Base-by-base conservation (phyloP, 345 rosid genomes). In the Gossypium sturtianum region DNA sequence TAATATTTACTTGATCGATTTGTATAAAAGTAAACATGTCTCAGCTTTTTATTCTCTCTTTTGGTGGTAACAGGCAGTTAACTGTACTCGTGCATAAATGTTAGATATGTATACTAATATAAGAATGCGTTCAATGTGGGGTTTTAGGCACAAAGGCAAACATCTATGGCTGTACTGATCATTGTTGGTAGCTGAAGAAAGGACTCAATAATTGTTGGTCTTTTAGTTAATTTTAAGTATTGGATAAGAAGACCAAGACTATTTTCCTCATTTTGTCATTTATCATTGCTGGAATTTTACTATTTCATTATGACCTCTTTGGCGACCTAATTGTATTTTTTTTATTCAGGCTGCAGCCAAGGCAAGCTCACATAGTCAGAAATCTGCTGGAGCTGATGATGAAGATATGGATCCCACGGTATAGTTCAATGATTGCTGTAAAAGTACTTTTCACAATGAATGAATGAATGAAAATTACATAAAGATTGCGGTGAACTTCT, bases 331-430 rank as follows among this genome's bases (percentile, higher is more conserved):
- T 16, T 17, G 25, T 45, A 34, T 57, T 56, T 64, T 64, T 47
- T 34, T 62, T 45, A 2, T 74, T 51, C 76, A 91, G 90, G 87
- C 88, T 53, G 71, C 75, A 19, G 72, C 74, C 49, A 85, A 78
- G 80, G 76, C 82, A 9, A 83, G 74, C 70, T 74, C 80, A 12
- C 86, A 80, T 53, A 72, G 53, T 76, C 80, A 79, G 82, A 88
- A 80, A 80, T 66, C 80, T 53, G 84, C 49, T n/a, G 87, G 86
- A 63, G 94, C 85, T 71, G 98, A 95, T 80, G 98, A 95, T 68
- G 99, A 95, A 9, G 97, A 95, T 58, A 93, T 93, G 96, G 99
- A 95, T 78, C 93, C 99, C 6, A 93, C 97, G 66, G 99, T 95
- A 85, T 27, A 2, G 15, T 20, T 57, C 3, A 57, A 20, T 41